These are phyloP conservation scores for Tubosaeta sp. DNA, from an alignment of 768 basidiomycete species.

Conservation along the genomic window DNA sequence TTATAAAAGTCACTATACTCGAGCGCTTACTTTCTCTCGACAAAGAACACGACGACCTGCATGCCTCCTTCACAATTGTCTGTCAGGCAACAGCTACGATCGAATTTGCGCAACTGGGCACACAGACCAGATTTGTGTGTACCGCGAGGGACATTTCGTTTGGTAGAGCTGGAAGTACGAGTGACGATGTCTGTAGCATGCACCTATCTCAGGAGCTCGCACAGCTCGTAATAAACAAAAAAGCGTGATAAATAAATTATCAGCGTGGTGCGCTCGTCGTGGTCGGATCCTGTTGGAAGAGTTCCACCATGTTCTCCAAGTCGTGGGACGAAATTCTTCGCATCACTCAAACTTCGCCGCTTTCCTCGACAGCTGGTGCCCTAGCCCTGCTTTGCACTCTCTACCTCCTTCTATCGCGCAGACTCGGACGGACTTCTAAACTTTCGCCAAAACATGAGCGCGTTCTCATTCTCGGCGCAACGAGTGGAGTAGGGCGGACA, in stretches of 20 bases:
- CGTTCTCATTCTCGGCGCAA: conserved; percentile 78
- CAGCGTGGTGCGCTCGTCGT: too few species aligned
- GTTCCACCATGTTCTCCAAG: conserved; percentile 6
- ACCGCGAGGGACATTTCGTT: not conserved
- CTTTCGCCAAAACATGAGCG: conserved; percentile 54
- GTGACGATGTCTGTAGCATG: too few species aligned
- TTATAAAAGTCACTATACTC: conserved; percentile 17
- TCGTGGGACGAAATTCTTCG: conserved; percentile 4
- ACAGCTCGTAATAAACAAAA: not conserved
- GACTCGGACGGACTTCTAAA: conserved; percentile 30
- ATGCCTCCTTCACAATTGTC: too few species aligned
- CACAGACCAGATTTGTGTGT: too few species aligned
- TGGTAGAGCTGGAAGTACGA: not conserved
- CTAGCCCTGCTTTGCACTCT: conserved; percentile 15
- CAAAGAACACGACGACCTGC: too few species aligned
- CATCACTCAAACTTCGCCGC: conserved; percentile 1
- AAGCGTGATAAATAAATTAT: too few species aligned
- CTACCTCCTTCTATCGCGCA: conserved; percentile 14
- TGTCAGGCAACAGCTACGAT: too few species aligned
- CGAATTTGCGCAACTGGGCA: too few species aligned
- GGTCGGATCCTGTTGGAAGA: too few species aligned
- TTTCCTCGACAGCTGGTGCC: conserved; percentile 8
- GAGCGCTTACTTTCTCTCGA: too few species aligned
- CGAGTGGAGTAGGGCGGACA: conserved; percentile 74
- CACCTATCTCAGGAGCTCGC: not conserved